Evolutionary conservation across 768 basidiomycete genomes (phyloP), one percentile per base, ranked within the genome.

Genomic region (Lactifluus pinguis): DNA sequence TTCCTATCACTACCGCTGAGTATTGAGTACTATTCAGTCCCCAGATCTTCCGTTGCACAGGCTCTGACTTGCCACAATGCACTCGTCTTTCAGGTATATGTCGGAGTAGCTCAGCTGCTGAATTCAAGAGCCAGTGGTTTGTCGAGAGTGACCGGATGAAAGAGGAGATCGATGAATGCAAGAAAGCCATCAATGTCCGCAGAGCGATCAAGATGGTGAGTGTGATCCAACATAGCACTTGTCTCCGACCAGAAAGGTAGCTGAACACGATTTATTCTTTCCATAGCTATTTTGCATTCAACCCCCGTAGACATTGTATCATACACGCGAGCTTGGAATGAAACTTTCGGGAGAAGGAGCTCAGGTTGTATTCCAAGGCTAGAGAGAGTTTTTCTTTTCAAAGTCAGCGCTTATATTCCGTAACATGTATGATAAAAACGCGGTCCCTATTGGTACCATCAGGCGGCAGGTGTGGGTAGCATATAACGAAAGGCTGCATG

Each of bases 151-250:
- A 89, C 62, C 77, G 86, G 38, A 70, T 84, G 48, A 87, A 81
- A 71, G 86, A 83, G 69, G 85, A 88, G 60, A 77, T 92, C 51
- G 79, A 83, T 66, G 83, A 82, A 32, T 77, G 74, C 64, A 88
- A 92, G 69, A 90, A 89, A 74, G 85, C 86, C 14, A 80, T 86
- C 68, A 88, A 87, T 67, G 89, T 93, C 50, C 79, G 84, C 52
- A 75, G 91, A 53, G 89, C 89, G 42, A 78, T 85, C 69, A 93
- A 92, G 73, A 92, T 93, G 89, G 89, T 91, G 73, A 86, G 87
- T 82, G 90, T 87, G 57, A 78, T 69, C 44, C n/a, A 9, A 60
- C 11, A 14, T 41, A 10, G 25, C 30, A 17, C 30, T 49, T 50
- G 21, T 59, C 53, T 30, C 53, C 25, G 17, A 13, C 17, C 39